Base-by-base conservation (phyloP, 1,284 basidiomycete genomes). In the Irpex sp. region DNA sequence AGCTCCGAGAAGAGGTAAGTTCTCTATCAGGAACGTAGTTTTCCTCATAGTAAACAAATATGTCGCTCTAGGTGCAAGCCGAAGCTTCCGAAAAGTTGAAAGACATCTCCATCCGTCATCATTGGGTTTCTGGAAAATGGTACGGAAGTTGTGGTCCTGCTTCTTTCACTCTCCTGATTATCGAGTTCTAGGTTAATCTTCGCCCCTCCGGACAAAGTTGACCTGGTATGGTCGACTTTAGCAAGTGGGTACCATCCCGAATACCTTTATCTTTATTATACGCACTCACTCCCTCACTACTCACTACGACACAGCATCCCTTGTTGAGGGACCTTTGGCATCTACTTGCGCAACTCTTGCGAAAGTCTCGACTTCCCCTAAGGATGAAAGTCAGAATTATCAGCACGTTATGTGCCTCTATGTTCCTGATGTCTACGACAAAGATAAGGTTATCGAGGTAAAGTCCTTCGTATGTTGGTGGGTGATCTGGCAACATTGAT, bases 341-440 rank as follows among this genome's bases (percentile, higher is more conserved):
- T 72, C 77, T 2, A 89, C 89, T 5, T 68, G 75, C 35, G 86
- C 83, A 15, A 79, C 72, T 63, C 68, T 78, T 36, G 80, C 83
- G 3, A 91, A 90, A 71, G 89, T 89, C 4, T 78, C 89, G 1
- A 91, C 89, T 3, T 83, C 79, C 31, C 82, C 85, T 0, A 72
- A 76, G 59, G 73, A 76, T 58, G 81, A 83, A 57, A 77, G 65
- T 6, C 71, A 82, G 13, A 79, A 83, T 55, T 73, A 83, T 63
- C 84, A 84, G 64, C 88, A 90, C 69, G 73, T 90, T 37, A 81
- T 91, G 33, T 90, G 87, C 67, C 67, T 91, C n/a, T 91, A 90
- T 68, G 72, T 91, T 21, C 88, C 89, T 5, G 76, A 91, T 70
- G 83, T 88, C 11, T 89, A 87, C 69, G 82, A 90, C 70, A 84